phyloP scores from a whole-genome alignment of 495 filamentous ascomycete genomes.

The Penicillium ochrochloron region DNA sequence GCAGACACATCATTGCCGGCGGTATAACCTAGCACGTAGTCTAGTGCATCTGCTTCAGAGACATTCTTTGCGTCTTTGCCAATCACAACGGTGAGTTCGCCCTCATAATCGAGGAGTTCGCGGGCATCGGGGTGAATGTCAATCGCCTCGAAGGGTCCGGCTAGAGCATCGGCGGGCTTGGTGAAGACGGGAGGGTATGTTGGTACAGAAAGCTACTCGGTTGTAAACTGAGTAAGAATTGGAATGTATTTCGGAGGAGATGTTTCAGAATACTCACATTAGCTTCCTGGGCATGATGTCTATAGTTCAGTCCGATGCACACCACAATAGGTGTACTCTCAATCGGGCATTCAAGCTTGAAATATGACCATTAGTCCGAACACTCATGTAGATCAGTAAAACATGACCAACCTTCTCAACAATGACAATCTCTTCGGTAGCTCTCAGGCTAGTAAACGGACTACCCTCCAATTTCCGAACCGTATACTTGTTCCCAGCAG shows the following conservation, averaged over 20 bases:
- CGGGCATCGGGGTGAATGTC: constrained; percentile 57
- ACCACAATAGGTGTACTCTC: constrained; percentile 45
- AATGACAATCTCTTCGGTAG: constrained; percentile 13
- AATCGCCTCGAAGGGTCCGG: constrained; percentile 62
- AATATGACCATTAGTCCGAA: background rate
- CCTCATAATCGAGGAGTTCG: constrained; percentile 65
- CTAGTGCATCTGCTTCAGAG: constrained; percentile 61
- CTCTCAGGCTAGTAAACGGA: constrained; percentile 14
- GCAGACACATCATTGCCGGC: constrained; percentile 76
- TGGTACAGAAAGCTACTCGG: constrained; percentile 51
- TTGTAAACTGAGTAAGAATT: background rate
- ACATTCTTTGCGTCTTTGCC: constrained; percentile 64
- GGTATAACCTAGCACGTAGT: constrained; percentile 73
- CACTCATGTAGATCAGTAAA: background rate
- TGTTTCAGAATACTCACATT: constrained; percentile 46
- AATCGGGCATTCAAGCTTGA: constrained; percentile 14
- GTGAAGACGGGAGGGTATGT: constrained; percentile 72
- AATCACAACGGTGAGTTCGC: constrained; percentile 71
- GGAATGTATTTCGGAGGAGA: background rate
- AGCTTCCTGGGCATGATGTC: constrained; percentile 69
- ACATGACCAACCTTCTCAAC: background rate
- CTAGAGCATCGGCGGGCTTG: constrained; percentile 68
- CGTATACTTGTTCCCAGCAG: constrained; percentile 10
- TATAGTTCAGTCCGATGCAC: constrained; percentile 76
- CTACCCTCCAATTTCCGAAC: constrained; percentile 20